phyloP scores from a whole-genome alignment of 148 eudicot species.

The Persicaria maculosa region DNA sequence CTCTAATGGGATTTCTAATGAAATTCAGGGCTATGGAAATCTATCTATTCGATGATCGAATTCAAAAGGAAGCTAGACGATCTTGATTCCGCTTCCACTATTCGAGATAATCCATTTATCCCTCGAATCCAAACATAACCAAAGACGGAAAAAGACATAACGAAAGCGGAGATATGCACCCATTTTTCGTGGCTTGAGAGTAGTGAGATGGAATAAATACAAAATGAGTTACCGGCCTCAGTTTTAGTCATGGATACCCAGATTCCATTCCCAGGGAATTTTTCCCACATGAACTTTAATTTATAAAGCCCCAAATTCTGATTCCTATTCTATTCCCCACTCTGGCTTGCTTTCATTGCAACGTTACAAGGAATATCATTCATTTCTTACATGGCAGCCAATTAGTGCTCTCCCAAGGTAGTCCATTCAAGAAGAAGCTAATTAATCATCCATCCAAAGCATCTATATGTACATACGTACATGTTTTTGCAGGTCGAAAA shows the following conservation, averaged over 20 bases:
- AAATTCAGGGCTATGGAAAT: too few relatives aligned
- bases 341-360: background rate
- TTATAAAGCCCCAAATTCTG: slow-evolving; percentile 1
- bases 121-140: too few relatives aligned
- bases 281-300: background rate
- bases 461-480: background rate
- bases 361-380: slow-evolving; percentile 10
- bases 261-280: slow-evolving; percentile 5
- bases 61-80: too few relatives aligned
- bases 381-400: background rate
- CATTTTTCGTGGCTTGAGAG: background rate
- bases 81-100: too few relatives aligned
- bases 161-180: too few relatives aligned
- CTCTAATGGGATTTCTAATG: too few relatives aligned
- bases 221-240: slow-evolving; percentile 4
- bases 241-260: background rate
- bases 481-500: background rate
- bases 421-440: background rate
- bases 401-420: slow-evolving; percentile 1
- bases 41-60: too few relatives aligned
- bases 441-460: background rate
- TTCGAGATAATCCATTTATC: too few relatives aligned
- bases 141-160: too few relatives aligned
- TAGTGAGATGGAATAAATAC: background rate
- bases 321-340: background rate